Evolutionary conservation across 495 filamentous ascomycete genomes (phyloP).

Genomic region (Trichodelitschia bisporula): DNA sequence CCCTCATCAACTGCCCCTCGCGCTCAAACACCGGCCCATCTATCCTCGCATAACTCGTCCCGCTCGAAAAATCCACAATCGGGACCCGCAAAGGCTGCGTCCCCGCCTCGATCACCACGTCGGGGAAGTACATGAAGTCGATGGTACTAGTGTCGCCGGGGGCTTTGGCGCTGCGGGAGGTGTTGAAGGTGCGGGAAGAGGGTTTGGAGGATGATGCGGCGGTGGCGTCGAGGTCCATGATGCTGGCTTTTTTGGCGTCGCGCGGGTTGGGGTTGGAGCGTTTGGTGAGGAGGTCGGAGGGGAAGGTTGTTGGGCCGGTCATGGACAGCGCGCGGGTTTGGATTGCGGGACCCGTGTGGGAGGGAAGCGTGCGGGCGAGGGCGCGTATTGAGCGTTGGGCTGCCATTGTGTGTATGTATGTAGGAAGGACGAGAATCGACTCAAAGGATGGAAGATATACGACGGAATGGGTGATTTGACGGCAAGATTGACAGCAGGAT

Average conservation of each 20-base stretch:
- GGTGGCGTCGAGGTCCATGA: constrained; percentile 5
- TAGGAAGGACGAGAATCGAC: no score
- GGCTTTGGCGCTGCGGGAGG: constrained; percentile 27
- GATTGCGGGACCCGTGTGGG: no score
- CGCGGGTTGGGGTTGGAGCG: constrained; percentile 11
- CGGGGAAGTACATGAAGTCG: constrained; percentile 38
- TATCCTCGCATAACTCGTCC: constrained; percentile 19
- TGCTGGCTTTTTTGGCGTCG: not conserved
- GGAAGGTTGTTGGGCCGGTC: constrained; percentile 18
- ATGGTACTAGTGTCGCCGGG: constrained; percentile 33
- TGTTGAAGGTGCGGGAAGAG: constrained; percentile 31
- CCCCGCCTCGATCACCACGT: constrained; percentile 19
- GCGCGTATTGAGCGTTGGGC: no score
- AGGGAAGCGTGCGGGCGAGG: no score
- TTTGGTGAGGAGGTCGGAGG: constrained; percentile 14
- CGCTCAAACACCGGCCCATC: constrained; percentile 26
- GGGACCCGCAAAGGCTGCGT: constrained; percentile 6
- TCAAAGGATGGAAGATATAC: no score
- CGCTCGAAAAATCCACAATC: not conserved
- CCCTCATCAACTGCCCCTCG: constrained; percentile 26
- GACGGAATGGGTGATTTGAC: no score
- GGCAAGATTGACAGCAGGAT: no score
- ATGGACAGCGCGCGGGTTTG: constrained; percentile 30
- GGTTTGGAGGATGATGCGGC: constrained; percentile 6
- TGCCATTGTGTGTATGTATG: no score